Percentiles rank a stretch among this genome's conserved stretches.
These are phyloP conservation scores for sunflower (Helianthus annuus) DNA, from an alignment of 129 eudicot species.

Conservation along the genomic window HanXRQr2.0-SUNRISE NC_035442.2:166677997-166678496, in stretches of 20 bases:
- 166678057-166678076: slow-evolving; percentile 35
- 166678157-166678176: slow-evolving; percentile 4
- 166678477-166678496: no score
- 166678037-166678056: slow-evolving; percentile 31
- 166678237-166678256: not conserved
- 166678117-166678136: slow-evolving; percentile 32
- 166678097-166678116: slow-evolving; percentile 21
- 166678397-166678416: no score
- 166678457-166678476: no score
- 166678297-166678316: not conserved
- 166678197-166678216: not conserved
- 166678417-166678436: no score
- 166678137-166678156: slow-evolving; percentile 12
- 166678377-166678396: no score
- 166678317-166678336: no score
- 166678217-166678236: not conserved
- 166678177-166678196: not conserved
- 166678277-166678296: not conserved
- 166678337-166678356: no score
- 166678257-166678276: not conserved
- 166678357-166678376: no score
- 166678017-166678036: slow-evolving; percentile 21
- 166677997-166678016: slow-evolving; percentile 20
- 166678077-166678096: slow-evolving; percentile 35
- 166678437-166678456: no score